Evolutionary conservation across 192 early-diverging fungal species (phyloP).

Genomic region (Backusella sp.): DNA sequence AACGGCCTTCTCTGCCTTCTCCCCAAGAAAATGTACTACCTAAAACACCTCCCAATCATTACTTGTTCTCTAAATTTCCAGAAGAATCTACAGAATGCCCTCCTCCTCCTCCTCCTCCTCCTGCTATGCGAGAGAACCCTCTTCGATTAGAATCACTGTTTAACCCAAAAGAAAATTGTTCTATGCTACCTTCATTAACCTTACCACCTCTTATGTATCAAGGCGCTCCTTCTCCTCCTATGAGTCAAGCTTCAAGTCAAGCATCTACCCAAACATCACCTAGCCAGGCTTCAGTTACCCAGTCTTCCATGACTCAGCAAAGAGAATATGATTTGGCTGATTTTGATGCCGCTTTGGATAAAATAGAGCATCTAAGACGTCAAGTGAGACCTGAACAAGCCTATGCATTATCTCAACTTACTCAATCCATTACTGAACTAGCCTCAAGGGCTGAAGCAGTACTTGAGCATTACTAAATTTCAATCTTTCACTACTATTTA

Average conservation of each 20-base stretch:
- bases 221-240: background rate
- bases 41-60: background rate
- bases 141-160: constrained; percentile 16
- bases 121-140: background rate
- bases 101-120: background rate
- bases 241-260: background rate
- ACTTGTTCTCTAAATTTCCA: background rate
- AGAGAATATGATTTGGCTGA: constrained; percentile 10
- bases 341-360: constrained; percentile 7
- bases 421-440: constrained; percentile 1
- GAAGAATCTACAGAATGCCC: background rate
- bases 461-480: background rate
- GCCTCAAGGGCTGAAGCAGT: constrained; percentile 13
- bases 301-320: background rate
- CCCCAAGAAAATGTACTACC: background rate
- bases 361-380: constrained; percentile 3
- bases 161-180: background rate
- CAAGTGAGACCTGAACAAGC: constrained; percentile 17
- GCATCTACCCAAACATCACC: background rate
- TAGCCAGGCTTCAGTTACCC: background rate
- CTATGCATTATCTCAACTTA: constrained; percentile 20
- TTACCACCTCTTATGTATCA: constrained; percentile 1
- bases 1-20: background rate
- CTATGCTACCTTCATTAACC: background rate
- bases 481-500: background rate